Evolutionary conservation across 2,329 filamentous ascomycete genomes (phyloP).

Genomic region (Xylariaceae sp.): DNA sequence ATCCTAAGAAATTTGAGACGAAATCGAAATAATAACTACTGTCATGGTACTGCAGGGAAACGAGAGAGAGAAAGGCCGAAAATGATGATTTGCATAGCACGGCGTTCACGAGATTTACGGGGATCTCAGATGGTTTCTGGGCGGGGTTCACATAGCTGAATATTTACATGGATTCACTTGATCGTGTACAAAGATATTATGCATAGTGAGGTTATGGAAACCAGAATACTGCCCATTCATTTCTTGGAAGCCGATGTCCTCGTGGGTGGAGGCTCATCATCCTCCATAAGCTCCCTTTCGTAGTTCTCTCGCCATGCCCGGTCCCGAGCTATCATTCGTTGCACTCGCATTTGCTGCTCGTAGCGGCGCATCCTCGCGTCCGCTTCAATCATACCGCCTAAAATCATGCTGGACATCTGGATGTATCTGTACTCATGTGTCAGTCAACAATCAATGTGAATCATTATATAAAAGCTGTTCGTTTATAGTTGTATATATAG

Average conservation of each 20-base stretch:
- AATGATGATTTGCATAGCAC: slow-evolving; percentile 38
- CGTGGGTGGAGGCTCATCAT: slow-evolving; percentile 42
- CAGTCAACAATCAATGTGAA: neutral
- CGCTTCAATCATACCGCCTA: slow-evolving; percentile 78
- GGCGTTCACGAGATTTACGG: slow-evolving; percentile 35
- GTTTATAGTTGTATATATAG: neutral
- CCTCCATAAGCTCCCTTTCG: slow-evolving; percentile 64
- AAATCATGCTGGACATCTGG: slow-evolving; percentile 86
- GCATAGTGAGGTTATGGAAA: slow-evolving; percentile 2
- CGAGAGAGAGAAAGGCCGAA: slow-evolving; percentile 1
- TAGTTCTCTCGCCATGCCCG: slow-evolving; percentile 73
- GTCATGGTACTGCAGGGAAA: neutral
- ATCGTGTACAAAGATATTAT: slow-evolving; percentile 21
- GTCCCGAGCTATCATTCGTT: slow-evolving; percentile 68
- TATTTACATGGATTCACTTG: slow-evolving; percentile 31
- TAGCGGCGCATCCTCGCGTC: slow-evolving; percentile 72
- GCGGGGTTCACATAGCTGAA: slow-evolving; percentile 25
- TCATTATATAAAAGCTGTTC: no score
- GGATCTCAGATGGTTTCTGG: slow-evolving; percentile 13
- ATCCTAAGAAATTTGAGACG: slow-evolving; percentile 76
- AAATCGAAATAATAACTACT: slow-evolving; percentile 36
- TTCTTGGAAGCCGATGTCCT: slow-evolving; percentile 31
- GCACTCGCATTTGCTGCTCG: slow-evolving; percentile 68
- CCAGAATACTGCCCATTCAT: slow-evolving; percentile 21
- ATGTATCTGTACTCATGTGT: slow-evolving; percentile 64